phyloP scores from a whole-genome alignment of 139 green algal genomes.

The Micromonas pusilla region DNA sequence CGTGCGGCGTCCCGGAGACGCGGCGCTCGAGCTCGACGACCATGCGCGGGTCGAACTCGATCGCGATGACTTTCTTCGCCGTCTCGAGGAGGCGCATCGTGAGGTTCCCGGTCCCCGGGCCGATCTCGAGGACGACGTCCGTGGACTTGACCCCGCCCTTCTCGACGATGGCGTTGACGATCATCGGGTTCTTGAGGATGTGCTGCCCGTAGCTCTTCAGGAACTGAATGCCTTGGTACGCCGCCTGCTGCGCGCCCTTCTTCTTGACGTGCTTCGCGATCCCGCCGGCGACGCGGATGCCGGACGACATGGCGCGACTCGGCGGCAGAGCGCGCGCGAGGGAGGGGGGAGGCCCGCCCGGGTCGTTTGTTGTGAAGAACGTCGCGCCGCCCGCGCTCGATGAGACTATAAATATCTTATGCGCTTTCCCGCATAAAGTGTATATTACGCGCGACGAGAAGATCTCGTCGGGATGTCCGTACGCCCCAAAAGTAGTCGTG shows the following conservation, averaged over 20 bases:
- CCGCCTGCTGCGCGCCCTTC: background rate
- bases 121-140: constrained; percentile 97
- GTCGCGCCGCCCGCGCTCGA: too few species aligned
- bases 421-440: too few species aligned
- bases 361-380: too few species aligned
- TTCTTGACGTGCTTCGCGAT: background rate
- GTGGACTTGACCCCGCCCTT: constrained; percentile 93
- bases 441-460: too few species aligned
- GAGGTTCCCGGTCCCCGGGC: constrained; percentile 92
- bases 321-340: too few species aligned
- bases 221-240: constrained; percentile 84
- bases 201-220: constrained; percentile 98
- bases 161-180: constrained; percentile 92
- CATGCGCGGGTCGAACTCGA: constrained; percentile 95
- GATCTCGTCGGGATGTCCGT: too few species aligned
- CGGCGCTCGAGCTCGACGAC: constrained; percentile 90
- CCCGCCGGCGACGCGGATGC: constrained; percentile 11
- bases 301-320: too few species aligned
- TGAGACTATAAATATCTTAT: too few species aligned
- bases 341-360: too few species aligned
- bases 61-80: constrained; percentile 89
- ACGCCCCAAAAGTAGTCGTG: too few species aligned
- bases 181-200: constrained; percentile 94
- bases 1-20: constrained; percentile 74
- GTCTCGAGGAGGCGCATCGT: constrained; percentile 93